Conservation (phyloP, 108 stramenopile genomes). For the Skeletonema grethae region DNA sequence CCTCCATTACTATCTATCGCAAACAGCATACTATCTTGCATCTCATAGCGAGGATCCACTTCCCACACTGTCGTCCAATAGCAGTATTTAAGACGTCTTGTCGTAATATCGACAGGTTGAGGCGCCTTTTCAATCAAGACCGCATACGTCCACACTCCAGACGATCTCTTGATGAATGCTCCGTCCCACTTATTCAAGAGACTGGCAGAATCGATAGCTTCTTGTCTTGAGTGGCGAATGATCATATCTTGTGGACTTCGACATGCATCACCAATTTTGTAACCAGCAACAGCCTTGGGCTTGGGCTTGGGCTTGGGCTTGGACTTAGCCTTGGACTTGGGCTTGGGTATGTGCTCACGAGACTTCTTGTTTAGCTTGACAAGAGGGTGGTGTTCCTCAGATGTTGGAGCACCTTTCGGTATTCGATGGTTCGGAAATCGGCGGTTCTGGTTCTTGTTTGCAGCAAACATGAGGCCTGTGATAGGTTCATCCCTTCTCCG, state of each 20-base stretch:
- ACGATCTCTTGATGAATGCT: constrained; percentile 22
- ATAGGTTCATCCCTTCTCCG: background rate
- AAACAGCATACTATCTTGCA: background rate
- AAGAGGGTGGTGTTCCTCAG: background rate
- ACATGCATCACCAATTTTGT: constrained; percentile 12
- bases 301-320: background rate
- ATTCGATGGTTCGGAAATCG: background rate
- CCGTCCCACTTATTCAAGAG: constrained; percentile 11
- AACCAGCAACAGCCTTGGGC: background rate
- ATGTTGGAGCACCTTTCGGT: background rate
- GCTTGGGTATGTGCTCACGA: background rate
- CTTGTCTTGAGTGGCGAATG: constrained; percentile 4
- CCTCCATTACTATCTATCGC: background rate
- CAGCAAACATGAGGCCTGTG: background rate
- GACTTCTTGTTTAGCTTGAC: background rate
- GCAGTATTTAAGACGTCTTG: background rate
- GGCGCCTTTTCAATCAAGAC: constrained; percentile 12
- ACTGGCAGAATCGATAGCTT: constrained; percentile 14
- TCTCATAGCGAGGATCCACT: background rate
- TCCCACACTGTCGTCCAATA: background rate
- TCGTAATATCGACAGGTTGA: constrained; percentile 11
- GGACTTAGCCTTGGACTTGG: background rate
- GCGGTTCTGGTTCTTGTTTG: background rate
- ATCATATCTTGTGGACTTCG: constrained; percentile 20
- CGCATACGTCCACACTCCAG: constrained; percentile 23